These are phyloP conservation scores for Pyrus pyrifolia DNA, from an alignment of 306 rosid genomes.

Conservation along the genomic window DNA sequence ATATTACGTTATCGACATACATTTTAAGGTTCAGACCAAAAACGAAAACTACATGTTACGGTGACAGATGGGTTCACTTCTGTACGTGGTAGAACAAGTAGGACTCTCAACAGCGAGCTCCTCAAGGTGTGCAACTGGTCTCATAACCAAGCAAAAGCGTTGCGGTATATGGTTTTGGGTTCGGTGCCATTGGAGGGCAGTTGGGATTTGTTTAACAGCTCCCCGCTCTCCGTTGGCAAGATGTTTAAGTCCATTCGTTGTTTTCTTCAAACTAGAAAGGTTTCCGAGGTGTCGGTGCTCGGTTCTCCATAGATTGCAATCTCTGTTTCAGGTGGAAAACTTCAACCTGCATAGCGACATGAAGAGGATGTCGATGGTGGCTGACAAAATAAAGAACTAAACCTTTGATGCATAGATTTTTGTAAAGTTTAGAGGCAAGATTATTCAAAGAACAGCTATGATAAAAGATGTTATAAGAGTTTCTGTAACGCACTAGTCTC, in stretches of 20 bases:
- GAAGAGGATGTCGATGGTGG: background rate
- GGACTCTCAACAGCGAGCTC: background rate
- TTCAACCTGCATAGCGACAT: constrained; percentile 55
- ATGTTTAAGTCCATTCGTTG: background rate
- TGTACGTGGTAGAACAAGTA: constrained; percentile 4
- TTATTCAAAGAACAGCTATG: background rate
- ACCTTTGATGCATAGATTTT: background rate
- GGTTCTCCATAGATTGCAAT: constrained; percentile 82
- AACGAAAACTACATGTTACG: background rate
- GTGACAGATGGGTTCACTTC: background rate
- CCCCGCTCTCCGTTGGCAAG: background rate
- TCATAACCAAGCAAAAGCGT: background rate
- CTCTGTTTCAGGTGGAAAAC: constrained; percentile 94
- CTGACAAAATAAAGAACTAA: background rate
- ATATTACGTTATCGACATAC: background rate
- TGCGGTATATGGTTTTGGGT: background rate
- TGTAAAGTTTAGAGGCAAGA: background rate
- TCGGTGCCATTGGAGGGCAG: background rate
- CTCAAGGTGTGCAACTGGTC: background rate
- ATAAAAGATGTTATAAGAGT: no score
- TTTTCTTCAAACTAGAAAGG: constrained; percentile 44
- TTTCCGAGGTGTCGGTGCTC: constrained; percentile 87
- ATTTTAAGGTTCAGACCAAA: background rate
- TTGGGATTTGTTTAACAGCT: background rate
- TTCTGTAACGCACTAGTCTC: background rate